Conservation (phyloP, 2,329 filamentous ascomycete species). For the Clonostachys solani region DNA sequence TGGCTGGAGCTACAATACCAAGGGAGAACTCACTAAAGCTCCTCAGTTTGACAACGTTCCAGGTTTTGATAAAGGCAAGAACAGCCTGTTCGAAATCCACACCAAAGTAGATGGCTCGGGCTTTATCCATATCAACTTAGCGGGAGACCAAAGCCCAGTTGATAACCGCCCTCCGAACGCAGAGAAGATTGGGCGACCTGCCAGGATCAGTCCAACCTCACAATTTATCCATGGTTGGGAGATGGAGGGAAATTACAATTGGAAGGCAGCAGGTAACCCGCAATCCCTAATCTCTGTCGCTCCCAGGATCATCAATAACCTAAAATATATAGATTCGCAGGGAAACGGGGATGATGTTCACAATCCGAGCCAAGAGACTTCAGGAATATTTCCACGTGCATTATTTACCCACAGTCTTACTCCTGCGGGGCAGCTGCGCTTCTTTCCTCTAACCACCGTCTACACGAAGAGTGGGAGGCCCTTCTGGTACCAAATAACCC, state of each 20-base stretch:
- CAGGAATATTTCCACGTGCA: not conserved
- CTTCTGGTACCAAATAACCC: not conserved
- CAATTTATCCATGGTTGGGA: slow-evolving; percentile 40
- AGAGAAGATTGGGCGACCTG: slow-evolving; percentile 5
- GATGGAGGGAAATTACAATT: slow-evolving; percentile 53
- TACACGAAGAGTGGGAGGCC: not conserved
- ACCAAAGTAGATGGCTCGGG: slow-evolving; percentile 46
- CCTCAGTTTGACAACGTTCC: slow-evolving; percentile 50
- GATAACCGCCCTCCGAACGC: slow-evolving; percentile 24
- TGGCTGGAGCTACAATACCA: slow-evolving; percentile 56
- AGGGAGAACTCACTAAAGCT: slow-evolving; percentile 54
- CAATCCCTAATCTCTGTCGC: no score
- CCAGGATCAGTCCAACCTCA: slow-evolving; percentile 33
- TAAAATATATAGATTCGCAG: no score
- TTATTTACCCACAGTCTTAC: not conserved
- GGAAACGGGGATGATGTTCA: no score
- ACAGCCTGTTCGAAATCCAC: slow-evolving; percentile 51
- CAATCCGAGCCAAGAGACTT: no score
- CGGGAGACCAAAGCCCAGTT: not conserved
- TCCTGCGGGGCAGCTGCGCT: not conserved
- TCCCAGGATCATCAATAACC: no score
- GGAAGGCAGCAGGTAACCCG: slow-evolving; percentile 37
- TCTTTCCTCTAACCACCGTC: not conserved
- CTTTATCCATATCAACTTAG: slow-evolving; percentile 54
- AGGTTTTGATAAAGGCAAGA: slow-evolving; percentile 51